Percentiles rank a stretch among this genome's conserved stretches.
phyloP scores from a whole-genome alignment of 208 protist genomes.

The Leishmania guyanensis region DNA sequence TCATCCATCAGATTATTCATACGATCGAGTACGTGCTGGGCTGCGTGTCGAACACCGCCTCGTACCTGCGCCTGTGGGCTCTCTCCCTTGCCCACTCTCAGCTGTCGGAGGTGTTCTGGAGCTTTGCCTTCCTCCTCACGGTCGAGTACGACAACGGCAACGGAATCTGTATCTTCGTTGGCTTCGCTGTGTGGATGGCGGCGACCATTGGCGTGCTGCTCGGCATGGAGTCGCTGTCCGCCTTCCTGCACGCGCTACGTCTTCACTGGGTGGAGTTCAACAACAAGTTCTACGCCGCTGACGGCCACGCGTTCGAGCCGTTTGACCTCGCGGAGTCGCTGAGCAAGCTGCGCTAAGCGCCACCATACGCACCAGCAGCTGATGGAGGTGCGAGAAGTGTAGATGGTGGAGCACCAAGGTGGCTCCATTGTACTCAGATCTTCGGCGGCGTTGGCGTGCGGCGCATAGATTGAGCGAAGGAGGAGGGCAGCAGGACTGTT shows the following conservation, averaged over 20 bases:
- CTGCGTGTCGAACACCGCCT: slow-evolving; percentile 99
- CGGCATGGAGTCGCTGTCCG: slow-evolving; percentile 98
- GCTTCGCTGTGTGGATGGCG: slow-evolving; percentile 92
- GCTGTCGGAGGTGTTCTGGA: slow-evolving; percentile 93
- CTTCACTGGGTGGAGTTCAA: slow-evolving; percentile 98
- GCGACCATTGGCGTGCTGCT: slow-evolving; percentile 97
- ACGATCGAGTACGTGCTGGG: slow-evolving; percentile 99
- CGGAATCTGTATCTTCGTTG: slow-evolving; percentile 77
- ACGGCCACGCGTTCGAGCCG: slow-evolving; percentile 91
- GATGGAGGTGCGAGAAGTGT: background rate
- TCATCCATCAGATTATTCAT: slow-evolving; percentile 99
- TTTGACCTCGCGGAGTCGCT: slow-evolving; percentile 87
- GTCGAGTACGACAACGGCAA: slow-evolving; percentile 50
- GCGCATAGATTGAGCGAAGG: background rate
- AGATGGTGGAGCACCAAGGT: background rate
- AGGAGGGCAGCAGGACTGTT: background rate
- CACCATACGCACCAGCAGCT: background rate
- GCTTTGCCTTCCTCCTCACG: slow-evolving; percentile 68
- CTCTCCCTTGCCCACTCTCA: slow-evolving; percentile 99
- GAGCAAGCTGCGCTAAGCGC: slow-evolving; percentile 28
- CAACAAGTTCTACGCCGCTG: slow-evolving; percentile 97
- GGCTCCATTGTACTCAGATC: background rate
- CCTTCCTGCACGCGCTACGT: slow-evolving; percentile 99
- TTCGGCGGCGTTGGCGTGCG: background rate
- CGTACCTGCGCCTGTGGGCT: slow-evolving; percentile 99